phyloP scores from a whole-genome alignment of 495 filamentous ascomycete genomes.

The Penicillium coffeae region DNA sequence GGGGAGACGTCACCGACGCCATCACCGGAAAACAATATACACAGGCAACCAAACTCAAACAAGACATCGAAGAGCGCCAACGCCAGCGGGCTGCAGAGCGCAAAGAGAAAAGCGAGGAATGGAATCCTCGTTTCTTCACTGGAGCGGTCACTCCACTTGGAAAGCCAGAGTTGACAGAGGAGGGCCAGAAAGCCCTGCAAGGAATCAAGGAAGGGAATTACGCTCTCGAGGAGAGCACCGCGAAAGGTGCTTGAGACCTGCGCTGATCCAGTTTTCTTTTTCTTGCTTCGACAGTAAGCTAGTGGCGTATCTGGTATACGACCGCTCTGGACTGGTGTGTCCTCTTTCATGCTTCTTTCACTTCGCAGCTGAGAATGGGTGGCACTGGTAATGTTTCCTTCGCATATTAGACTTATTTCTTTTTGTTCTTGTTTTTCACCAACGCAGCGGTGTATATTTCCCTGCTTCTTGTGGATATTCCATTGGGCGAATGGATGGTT shows the following conservation, averaged over 20 bases:
- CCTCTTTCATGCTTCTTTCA: not conserved
- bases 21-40: constrained; percentile 79
- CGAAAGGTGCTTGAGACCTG: constrained; percentile 37
- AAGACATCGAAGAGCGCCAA: constrained; percentile 88
- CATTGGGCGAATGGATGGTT: constrained; percentile 4
- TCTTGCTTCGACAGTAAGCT: not conserved
- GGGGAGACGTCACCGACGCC: constrained; percentile 81
- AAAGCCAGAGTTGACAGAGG: constrained; percentile 73
- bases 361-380: not conserved
- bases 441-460: not conserved
- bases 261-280: constrained; percentile 8
- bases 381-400: not conserved
- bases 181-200: constrained; percentile 66
- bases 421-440: not conserved
- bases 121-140: constrained; percentile 89
- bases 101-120: constrained; percentile 59
- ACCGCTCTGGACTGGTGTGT: constrained; percentile 17
- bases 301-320: constrained; percentile 32
- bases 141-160: constrained; percentile 68
- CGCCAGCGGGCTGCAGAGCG: constrained; percentile 78
- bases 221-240: constrained; percentile 46
- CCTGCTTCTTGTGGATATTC: constrained; percentile 13
- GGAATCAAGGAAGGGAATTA: constrained; percentile 62
- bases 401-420: not conserved
- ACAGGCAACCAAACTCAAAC: constrained; percentile 80